Percentiles rank a stretch among this genome's conserved stretches.
Conservation (phyloP, 768 basidiomycete genomes). For the Leccinellum luteum region DNA sequence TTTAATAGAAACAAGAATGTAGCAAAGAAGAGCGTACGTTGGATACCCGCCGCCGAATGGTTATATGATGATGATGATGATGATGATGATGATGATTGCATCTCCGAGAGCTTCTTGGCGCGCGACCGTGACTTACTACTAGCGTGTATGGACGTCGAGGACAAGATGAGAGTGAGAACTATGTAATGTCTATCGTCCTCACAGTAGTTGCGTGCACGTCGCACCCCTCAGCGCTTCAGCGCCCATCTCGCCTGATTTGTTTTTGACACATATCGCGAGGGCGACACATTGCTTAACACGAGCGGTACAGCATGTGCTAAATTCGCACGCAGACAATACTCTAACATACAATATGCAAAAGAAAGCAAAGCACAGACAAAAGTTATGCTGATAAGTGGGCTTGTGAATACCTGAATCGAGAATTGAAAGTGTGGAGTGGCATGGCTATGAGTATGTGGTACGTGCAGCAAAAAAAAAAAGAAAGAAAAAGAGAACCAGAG, state of each 20-base stretch:
- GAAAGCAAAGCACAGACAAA: conserved; percentile 18
- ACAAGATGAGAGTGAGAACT: not conserved
- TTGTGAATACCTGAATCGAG: conserved; percentile 22
- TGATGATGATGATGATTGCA: conserved; percentile 30
- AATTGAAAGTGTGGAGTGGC: conserved; percentile 28
- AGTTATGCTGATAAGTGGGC: conserved; percentile 31
- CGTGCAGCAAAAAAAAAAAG: conserved; percentile 27
- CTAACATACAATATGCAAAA: conserved; percentile 47
- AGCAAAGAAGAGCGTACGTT: not conserved
- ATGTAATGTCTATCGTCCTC: not conserved
- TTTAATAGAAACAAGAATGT: not conserved
- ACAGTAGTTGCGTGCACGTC: conserved; percentile 1
- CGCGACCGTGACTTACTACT: not conserved
- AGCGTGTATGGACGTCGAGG: not conserved
- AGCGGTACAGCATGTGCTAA: conserved; percentile 11
- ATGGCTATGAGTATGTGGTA: conserved; percentile 34
- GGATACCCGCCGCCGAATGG: conserved; percentile 31
- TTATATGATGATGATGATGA: conserved; percentile 26
- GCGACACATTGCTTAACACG: not conserved
- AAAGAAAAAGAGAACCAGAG: conserved; percentile 23
- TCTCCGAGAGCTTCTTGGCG: conserved; percentile 1
- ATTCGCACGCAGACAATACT: conserved; percentile 28
- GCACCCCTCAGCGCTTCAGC: conserved; percentile 20
- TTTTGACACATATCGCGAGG: not conserved
- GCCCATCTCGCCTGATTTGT: conserved; percentile 23